Base-by-base conservation (phyloP, 257 asterid genomes). In the Misopates orontium region DNA sequence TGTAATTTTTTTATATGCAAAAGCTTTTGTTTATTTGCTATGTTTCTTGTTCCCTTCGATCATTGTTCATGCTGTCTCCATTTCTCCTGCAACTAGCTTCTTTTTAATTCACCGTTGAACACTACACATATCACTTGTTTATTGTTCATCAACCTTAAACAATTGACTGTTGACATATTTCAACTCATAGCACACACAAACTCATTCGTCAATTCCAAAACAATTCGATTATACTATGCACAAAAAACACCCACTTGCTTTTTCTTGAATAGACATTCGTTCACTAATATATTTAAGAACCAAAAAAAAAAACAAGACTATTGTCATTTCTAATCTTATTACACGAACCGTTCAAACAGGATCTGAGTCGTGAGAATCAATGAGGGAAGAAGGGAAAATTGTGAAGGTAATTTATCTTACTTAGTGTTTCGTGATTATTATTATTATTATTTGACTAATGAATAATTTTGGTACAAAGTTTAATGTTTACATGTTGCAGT, bases 21-120 rank as follows among this genome's bases (percentile, higher is more conserved):
- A 45, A 36, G 8, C 42, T 4, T 12, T 62, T 12, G 10, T 8
- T 51, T 58, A 45, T 49, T 16, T 7, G 44, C n/a, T 62, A 22
- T 67, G 60, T 70, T 73, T 67, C 68, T 67, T 73, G 71, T 40
- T 52, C 59, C 55, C 67, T 74, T 56, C 63, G 66, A 68, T 66
- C 42, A 73, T 64, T 79, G 23, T 52, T 73, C 31, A 36, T 58
- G 81, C 77, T 82, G 90, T 77, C 90, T 75, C 87, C 67, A 75
- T 73, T 73, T 68, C 75, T 69, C 87, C 88, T 78, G 78, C 90
- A 85, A 83, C 48, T 85, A 24, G 76, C 1, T 59, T 71, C 56
- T 81, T 78, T 79, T 74, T 54, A 64, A 77, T 59, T 71, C 76
- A 15, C 15, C 44, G 56, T 71, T 75, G 76, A 77, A 59, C 9